A percentile compares a stretch with the other conserved stretches of the same genome.
These are phyloP conservation scores for Neolentinus lepideus DNA, from an alignment of 1,284 basidiomycete genomes.

Conservation along the genomic window DNA sequence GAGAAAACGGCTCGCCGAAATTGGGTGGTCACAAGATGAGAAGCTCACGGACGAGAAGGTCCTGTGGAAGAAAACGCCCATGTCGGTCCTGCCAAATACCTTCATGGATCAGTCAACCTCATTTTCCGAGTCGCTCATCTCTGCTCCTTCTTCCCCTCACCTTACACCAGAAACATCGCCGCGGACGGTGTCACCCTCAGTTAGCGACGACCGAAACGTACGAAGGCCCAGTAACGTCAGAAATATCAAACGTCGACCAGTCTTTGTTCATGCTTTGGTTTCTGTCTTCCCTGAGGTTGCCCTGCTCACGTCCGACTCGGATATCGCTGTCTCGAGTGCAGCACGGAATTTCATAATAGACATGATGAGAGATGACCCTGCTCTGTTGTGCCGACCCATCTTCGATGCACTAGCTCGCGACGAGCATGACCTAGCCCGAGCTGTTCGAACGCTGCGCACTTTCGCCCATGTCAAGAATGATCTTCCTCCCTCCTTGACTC, in stretches of 20 bases:
- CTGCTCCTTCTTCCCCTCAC: conserved; percentile 24
- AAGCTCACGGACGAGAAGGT: conserved; percentile 44
- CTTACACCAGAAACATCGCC: conserved; percentile 30
- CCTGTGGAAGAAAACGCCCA: conserved; percentile 53
- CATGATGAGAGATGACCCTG: conserved; percentile 70
- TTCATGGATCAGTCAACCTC: conserved; percentile 44
- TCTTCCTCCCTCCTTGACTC: conserved; percentile 60
- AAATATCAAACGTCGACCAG: conserved; percentile 46
- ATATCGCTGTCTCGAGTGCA: conserved; percentile 46
- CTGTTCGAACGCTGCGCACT: conserved; percentile 42
- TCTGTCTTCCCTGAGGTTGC: conserved; percentile 46
- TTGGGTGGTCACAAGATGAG: conserved; percentile 64
- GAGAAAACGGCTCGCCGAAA: conserved; percentile 54
- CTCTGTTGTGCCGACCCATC: conserved; percentile 54
- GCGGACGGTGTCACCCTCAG: conserved; percentile 19
- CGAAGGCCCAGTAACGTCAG: conserved; percentile 46
- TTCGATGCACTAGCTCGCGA: conserved; percentile 53
- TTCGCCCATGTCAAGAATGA: conserved; percentile 46
- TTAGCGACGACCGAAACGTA: conserved; percentile 27
- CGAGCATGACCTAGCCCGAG: conserved; percentile 34
- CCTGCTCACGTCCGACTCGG: conserved; percentile 42
- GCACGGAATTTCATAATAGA: conserved; percentile 57
- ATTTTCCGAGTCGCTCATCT: conserved; percentile 3
- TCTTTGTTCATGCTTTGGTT: conserved; percentile 58
- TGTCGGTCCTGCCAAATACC: conserved; percentile 50